These are phyloP conservation scores for Cladorrhinum samala DNA, from an alignment of 495 filamentous ascomycete genomes.

Conservation along the genomic window DNA sequence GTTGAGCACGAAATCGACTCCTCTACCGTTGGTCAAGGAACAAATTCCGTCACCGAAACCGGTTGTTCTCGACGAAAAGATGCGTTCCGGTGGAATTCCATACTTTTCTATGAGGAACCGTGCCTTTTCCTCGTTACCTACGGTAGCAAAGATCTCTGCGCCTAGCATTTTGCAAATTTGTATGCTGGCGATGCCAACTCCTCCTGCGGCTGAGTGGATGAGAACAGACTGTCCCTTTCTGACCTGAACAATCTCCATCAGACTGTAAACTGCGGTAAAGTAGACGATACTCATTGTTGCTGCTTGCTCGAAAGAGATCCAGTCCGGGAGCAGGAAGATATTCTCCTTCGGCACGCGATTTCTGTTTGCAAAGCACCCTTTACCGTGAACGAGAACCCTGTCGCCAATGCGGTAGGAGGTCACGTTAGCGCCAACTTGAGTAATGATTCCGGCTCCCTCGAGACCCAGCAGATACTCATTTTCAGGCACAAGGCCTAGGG, in stretches of 20 bases:
- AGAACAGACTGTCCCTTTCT: conserved; percentile 39
- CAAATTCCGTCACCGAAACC: conserved; percentile 37
- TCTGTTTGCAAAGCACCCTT: conserved; percentile 30
- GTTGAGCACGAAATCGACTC: conserved; percentile 50
- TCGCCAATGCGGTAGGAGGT: conserved; percentile 29
- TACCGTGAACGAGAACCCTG: conserved; percentile 33
- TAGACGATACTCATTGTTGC: conserved; percentile 40
- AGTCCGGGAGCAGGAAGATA: conserved; percentile 27
- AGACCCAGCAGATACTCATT: conserved; percentile 33
- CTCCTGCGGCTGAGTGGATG: conserved; percentile 46
- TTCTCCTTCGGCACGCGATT: not conserved
- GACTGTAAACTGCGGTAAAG: conserved; percentile 34
- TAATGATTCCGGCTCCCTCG: conserved; percentile 10
- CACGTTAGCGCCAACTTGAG: conserved; percentile 5
- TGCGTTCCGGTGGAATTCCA: conserved; percentile 33
- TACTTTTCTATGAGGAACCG: conserved; percentile 32
- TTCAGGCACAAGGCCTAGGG: conserved; percentile 34
- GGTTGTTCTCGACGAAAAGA: conserved; percentile 28
- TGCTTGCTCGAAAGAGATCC: conserved; percentile 36
- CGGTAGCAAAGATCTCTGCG: conserved; percentile 46
- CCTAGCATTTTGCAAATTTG: conserved; percentile 38
- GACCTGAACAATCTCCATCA: conserved; percentile 27
- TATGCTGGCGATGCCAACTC: conserved; percentile 43
- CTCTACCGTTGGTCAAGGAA: conserved; percentile 35
- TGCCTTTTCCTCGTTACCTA: conserved; percentile 36